phyloP scores from a whole-genome alignment of 352 stramenopile species.

The Phytophthora tubulina region DNA sequence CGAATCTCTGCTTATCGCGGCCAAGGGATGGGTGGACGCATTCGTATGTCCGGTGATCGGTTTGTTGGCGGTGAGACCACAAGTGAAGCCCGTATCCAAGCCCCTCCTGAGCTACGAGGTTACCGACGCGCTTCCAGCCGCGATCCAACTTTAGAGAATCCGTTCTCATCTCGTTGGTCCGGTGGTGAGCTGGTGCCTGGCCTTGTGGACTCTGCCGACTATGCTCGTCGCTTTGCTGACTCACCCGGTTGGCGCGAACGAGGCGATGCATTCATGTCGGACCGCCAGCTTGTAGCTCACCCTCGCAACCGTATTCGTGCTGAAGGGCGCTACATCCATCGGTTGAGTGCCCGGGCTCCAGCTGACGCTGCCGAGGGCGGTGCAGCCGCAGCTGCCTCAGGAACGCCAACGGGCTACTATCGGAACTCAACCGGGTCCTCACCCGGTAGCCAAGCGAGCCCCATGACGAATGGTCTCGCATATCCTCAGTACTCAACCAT shows the following conservation, averaged over 20 bases:
- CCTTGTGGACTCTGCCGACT: conserved; percentile 30
- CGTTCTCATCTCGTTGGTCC: conserved; percentile 42
- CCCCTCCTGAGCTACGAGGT: conserved; percentile 27
- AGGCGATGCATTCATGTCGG: conserved; percentile 29
- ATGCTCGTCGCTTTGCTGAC: conserved; percentile 46
- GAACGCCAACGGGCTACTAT: conserved; percentile 25
- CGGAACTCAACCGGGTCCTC: conserved; percentile 28
- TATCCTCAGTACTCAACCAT: conserved; percentile 40
- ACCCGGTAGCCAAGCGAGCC: conserved; percentile 24
- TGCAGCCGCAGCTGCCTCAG: not conserved
- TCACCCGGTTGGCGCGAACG: conserved; percentile 53
- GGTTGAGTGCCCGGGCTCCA: conserved; percentile 19
- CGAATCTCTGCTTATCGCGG: conserved; percentile 33
- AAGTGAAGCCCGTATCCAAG: conserved; percentile 34
- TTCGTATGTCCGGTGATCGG: conserved; percentile 31
- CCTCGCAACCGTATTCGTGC: conserved; percentile 28
- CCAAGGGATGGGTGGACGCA: conserved; percentile 37
- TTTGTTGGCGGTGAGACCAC: conserved; percentile 27
- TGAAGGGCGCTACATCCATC: conserved; percentile 40
- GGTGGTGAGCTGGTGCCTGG: conserved; percentile 8
- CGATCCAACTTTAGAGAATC: conserved; percentile 32
- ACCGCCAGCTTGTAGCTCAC: conserved; percentile 30
- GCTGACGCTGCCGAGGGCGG: conserved; percentile 8
- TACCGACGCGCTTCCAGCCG: conserved; percentile 29
- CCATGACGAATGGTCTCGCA: conserved; percentile 23